Base-by-base conservation (phyloP, 176 grass and related monocot genomes). In the Ampelocalamus luodianensis region DNA sequence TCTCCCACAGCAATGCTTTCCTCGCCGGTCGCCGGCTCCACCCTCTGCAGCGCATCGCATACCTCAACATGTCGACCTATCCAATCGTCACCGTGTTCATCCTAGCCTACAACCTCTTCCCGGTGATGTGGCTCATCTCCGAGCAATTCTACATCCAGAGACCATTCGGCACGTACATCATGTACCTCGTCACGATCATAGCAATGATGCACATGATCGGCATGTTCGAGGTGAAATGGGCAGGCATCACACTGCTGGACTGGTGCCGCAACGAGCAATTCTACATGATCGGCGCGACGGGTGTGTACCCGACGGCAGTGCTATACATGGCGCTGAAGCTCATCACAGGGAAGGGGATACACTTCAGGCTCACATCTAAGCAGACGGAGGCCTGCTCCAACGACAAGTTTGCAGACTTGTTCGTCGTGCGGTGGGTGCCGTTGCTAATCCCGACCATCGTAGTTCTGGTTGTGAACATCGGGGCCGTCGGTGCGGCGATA, bases 181-280 rank as follows among this genome's bases (percentile, higher is more conserved):
- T 44, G 46, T 79, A 71, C 67, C 13, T 65, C 0, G 4, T 45
- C 27, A 15, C 14, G 3, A 15, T 66, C 13, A 36, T 82, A 18
- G 4, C 18, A 48, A 81, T 87, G 85, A 45, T 87, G 22, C 70
- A 87, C 15, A 12, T 67, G 26, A 87, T 74, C 8, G 79, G 86
- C 6, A 11, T 68, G 0, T 72, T 85, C n/a, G 83, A 85, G 49
- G 5, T 85, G 2, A 34, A 58, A 50, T 85, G 83, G 86, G 55
- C 75, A 18, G 86, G 81, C 34, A 54, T 79, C 65, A 15, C 1
- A 12, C 78, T 65, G 86, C 38, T 60, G 13, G 86, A 88, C 6
- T 79, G 80, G 80, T 72, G 73, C 45, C 80, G 80, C 7, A 88
- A 72, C 2, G 74, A 83, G 80, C 80, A 83, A 24, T 72, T 88